Evolutionary conservation across 2,329 filamentous ascomycete species (phyloP).

Genomic region (Myriosclerotinia duriaeana): DNA sequence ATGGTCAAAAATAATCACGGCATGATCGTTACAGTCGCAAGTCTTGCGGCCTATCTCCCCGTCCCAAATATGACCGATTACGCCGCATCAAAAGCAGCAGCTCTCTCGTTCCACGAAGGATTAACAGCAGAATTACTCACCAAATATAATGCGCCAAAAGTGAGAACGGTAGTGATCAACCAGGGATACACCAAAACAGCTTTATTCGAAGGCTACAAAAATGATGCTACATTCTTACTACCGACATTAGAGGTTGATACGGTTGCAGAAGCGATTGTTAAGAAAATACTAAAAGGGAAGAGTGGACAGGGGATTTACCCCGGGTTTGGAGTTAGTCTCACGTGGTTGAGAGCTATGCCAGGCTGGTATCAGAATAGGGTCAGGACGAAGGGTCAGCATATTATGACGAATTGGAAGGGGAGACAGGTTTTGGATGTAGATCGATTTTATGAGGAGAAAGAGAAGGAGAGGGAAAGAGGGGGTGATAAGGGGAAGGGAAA

Average conservation of each 20-base stretch:
- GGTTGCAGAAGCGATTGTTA: slow-evolving; percentile 62
- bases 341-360: slow-evolving; percentile 55
- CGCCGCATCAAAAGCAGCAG: slow-evolving; percentile 63
- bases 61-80: slow-evolving; percentile 69
- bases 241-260: slow-evolving; percentile 58
- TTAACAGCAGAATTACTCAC: slow-evolving; percentile 57
- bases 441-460: slow-evolving; percentile 31
- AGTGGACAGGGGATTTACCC: slow-evolving; percentile 60
- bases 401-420: slow-evolving; percentile 39
- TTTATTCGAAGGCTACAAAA: slow-evolving; percentile 58
- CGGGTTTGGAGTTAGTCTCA: slow-evolving; percentile 44
- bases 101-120: slow-evolving; percentile 67
- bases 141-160: slow-evolving; percentile 60
- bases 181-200: slow-evolving; percentile 62
- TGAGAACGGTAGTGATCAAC: slow-evolving; percentile 66
- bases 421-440: slow-evolving; percentile 40
- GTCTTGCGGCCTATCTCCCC: slow-evolving; percentile 59
- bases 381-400: slow-evolving; percentile 43
- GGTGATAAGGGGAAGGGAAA: slow-evolving; percentile 29
- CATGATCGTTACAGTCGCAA: slow-evolving; percentile 70
- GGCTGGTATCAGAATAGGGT: slow-evolving; percentile 60
- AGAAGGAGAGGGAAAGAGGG: slow-evolving; percentile 25
- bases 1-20: slow-evolving; percentile 67
- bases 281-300: slow-evolving; percentile 56
- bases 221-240: slow-evolving; percentile 51